These are phyloP conservation scores for Cajanus cajan DNA, from an alignment of 306 rosid genomes.

Conservation along the genomic window DNA sequence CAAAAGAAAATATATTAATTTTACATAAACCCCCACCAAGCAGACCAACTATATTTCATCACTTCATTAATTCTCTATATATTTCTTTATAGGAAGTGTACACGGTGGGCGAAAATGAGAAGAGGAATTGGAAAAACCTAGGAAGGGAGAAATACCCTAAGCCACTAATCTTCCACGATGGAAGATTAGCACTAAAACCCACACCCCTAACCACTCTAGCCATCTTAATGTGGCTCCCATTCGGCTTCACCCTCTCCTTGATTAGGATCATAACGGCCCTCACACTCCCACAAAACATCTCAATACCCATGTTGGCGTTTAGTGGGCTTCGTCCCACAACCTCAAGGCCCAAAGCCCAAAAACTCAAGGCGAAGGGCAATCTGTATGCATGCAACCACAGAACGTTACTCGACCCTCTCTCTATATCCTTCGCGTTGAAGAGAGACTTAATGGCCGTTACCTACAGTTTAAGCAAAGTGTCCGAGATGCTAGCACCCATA, in stretches of 20 bases:
- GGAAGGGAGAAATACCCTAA: conserved; percentile 48
- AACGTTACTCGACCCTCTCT: conserved; percentile 65
- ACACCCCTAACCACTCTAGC: conserved; percentile 37
- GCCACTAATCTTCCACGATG: conserved; percentile 67
- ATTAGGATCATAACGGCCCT: conserved; percentile 7
- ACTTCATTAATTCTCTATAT: too few relatives aligned
- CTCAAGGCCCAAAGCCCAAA: conserved; percentile 31
- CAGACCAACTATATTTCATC: too few relatives aligned
- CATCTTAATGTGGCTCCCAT: conserved; percentile 55
- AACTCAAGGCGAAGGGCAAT: conserved; percentile 7
- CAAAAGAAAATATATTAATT: too few relatives aligned
- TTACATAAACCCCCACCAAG: too few relatives aligned
- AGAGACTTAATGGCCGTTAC: conserved; percentile 50
- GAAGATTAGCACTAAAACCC: conserved; percentile 63
- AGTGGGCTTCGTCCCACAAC: conserved; percentile 47
- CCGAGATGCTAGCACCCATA: conserved; percentile 65
- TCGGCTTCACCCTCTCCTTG: conserved; percentile 32
- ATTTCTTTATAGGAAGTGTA: conserved; percentile 77
- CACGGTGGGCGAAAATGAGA: conserved; percentile 44
- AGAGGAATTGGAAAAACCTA: conserved; percentile 54
- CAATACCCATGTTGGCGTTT: conserved; percentile 34
- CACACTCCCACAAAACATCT: conserved; percentile 37
- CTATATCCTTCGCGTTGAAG: conserved; percentile 36
- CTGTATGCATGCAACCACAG: conserved; percentile 77
- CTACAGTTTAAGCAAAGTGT: conserved; percentile 67